Base-by-base conservation (phyloP, 495 filamentous ascomycete species). In the Penicillium bialowiezense region DNA sequence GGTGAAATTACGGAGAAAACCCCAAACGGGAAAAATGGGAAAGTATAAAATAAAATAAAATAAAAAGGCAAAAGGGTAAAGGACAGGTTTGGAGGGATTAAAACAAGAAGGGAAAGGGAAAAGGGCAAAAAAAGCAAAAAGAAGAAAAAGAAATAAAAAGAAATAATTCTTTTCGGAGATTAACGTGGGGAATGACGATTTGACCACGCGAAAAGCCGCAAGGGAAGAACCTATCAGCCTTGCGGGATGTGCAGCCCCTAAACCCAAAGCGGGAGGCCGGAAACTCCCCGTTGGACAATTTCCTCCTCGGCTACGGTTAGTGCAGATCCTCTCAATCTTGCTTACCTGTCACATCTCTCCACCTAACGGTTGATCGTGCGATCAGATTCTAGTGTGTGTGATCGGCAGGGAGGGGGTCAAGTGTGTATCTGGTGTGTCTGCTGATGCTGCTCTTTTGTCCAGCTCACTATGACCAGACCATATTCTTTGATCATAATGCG, bases 341-440 rank as follows among this genome's bases (percentile, higher is more conserved):
- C 55, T 61, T 49, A 64, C 60, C 60, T 61, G 60, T 61, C 60
- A 64, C 60, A 63, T 51, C 37, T 41, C 51, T 53, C 53, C 60
- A 56, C 54, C 60, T 55, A 63, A 63, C 60, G 60, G 60, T 43
- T 55, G 23, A 26, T 26, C 23, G 56, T 56, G 51, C 56, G 59
- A 53, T 59, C 55, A 50, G 51, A 49, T 47, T 8, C 33, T 20
- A 47, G 5, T 32, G 17, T 26, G 17, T 26, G 23, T 6, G 28
- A 38, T 21, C 23, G 24, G 18, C 17, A 9, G 36, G n/a, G n/a
- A n/a, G n/a, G n/a, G n/a, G n/a, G n/a, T n/a, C n/a, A n/a, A n/a
- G n/a, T n/a, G n/a, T n/a, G n/a, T n/a, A n/a, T n/a, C n/a, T n/a
- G n/a, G n/a, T n/a, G n/a, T n/a, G n/a, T n/a, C n/a, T n/a, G n/a